Base-by-base conservation (phyloP, 2,329 filamentous ascomycete genomes). In the Colletotrichum phormii region DNA sequence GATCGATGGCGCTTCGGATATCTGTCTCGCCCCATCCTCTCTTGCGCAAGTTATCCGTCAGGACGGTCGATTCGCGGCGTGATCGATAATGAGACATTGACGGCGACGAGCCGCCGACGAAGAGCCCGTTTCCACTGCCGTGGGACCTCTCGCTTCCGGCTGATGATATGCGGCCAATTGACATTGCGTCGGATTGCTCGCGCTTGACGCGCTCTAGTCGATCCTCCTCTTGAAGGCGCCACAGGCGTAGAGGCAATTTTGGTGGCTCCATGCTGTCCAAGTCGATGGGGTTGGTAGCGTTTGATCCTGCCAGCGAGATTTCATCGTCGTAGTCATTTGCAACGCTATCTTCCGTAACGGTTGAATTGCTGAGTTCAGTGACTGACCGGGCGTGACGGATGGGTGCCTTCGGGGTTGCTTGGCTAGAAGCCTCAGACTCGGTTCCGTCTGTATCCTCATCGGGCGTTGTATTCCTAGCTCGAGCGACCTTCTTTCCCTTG, bases 231-330 rank as follows among this genome's bases (percentile, higher is more conserved):
- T 57, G 60, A 12, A 69, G 22, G 26, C 35, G 35, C 22, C 8
- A n/a, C 4, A 42, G 35, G 5, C 24, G 62, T n/a, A 33, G 5
- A 2, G n/a, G 22, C 6, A 22, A 15, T 12, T 57, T 42, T 4
- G 18, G 22, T 24, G 64, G 35, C 58, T 26, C 42, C 13, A 31
- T 42, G 7, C 37, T 4, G 6, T 71, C 64, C 33, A 71, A n/a
- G 11, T 71, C 61, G n/a, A 73, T 73, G 8, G 71, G 71, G 26
- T 69, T 72, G 12, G 37, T 46, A 9, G 12, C 24, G 9, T 22
- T 63, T 9, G 70, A 72, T 6, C 70, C 70, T n/a, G 33, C 65
- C 24, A 54, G 24, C 12, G 59, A 69, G 13, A 49, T 6, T 15
- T 58, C 12, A 15, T 55, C 33, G n/a, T 53, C 60, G 12, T 63